Conservation (phyloP, 306 rosid species). For the Nissolia schottii region DNA sequence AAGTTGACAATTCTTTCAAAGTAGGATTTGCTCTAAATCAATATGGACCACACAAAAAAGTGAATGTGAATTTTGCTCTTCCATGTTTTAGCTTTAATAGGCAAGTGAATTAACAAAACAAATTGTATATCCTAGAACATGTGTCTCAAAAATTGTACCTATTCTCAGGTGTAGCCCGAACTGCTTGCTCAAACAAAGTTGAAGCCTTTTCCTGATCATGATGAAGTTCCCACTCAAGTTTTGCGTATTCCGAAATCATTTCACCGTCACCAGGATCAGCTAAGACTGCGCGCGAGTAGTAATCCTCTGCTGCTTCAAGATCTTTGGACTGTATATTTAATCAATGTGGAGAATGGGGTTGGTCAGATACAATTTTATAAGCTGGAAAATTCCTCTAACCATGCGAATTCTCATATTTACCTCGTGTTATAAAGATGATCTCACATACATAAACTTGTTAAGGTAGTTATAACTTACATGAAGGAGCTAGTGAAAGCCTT, state of each 20-base stretch:
- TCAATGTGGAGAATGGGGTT: background rate
- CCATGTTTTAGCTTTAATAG: background rate
- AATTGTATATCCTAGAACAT: background rate
- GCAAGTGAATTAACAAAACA: background rate
- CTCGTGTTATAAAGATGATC: background rate
- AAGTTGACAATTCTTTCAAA: slow-evolving; percentile 16
- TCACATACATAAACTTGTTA: background rate
- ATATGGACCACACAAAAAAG: background rate
- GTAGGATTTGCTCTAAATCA: slow-evolving; percentile 2
- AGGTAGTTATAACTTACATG: background rate
- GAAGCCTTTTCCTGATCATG: slow-evolving; percentile 48
- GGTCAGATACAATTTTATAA: background rate
- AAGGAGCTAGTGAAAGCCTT: slow-evolving; percentile 1
- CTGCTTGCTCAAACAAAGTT: slow-evolving; percentile 60
- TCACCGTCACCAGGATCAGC: slow-evolving; percentile 71
- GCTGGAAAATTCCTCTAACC: background rate
- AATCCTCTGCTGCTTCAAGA: slow-evolving; percentile 62
- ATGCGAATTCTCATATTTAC: background rate
- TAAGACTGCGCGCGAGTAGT: slow-evolving; percentile 47
- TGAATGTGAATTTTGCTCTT: background rate
- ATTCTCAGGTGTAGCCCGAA: slow-evolving; percentile 47
- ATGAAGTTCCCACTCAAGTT: slow-evolving; percentile 75
- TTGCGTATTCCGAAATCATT: slow-evolving; percentile 58
- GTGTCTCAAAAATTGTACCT: slow-evolving; percentile 41
- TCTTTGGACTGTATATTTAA: slow-evolving; percentile 58